A percentile compares a stretch with the other conserved stretches of the same genome.
Conservation (phyloP, 257 asterid species). For the Rubia yunnanensis region DNA sequence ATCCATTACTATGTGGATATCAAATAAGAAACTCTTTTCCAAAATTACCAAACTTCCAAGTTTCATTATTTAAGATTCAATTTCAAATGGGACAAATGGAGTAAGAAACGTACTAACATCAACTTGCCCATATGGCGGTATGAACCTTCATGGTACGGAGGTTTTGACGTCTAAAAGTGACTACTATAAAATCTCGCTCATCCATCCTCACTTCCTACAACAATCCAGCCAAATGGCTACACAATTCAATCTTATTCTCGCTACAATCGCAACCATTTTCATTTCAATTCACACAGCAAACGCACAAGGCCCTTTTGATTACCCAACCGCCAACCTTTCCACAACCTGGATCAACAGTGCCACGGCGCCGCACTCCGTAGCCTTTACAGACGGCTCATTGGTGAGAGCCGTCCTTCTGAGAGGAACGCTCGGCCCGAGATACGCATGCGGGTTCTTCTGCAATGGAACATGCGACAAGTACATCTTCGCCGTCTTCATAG, state of each 20-base stretch:
- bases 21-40: too few relatives aligned
- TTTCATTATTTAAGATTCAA: too few relatives aligned
- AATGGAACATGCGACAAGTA: slow-evolving; percentile 28
- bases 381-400: slow-evolving; percentile 22
- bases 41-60: too few relatives aligned
- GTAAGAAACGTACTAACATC: too few relatives aligned
- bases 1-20: too few relatives aligned
- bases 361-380: slow-evolving; percentile 24
- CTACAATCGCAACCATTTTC: background rate
- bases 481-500: slow-evolving; percentile 34
- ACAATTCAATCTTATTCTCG: background rate
- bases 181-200: background rate
- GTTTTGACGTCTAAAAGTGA: background rate
- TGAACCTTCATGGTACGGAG: too few relatives aligned
- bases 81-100: too few relatives aligned
- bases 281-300: background rate
- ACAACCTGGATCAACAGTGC: slow-evolving; percentile 34
- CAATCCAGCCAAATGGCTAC: too few relatives aligned
- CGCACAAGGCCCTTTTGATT: slow-evolving; percentile 32
- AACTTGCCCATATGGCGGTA: too few relatives aligned
- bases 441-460: slow-evolving; percentile 44
- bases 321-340: slow-evolving; percentile 37
- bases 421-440: slow-evolving; percentile 35
- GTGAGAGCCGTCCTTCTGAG: slow-evolving; percentile 31
- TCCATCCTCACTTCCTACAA: too few relatives aligned